A percentile compares a stretch with the other conserved stretches of the same genome.
Conservation (phyloP, 768 basidiomycete genomes). For the Boletus fagicola region DNA sequence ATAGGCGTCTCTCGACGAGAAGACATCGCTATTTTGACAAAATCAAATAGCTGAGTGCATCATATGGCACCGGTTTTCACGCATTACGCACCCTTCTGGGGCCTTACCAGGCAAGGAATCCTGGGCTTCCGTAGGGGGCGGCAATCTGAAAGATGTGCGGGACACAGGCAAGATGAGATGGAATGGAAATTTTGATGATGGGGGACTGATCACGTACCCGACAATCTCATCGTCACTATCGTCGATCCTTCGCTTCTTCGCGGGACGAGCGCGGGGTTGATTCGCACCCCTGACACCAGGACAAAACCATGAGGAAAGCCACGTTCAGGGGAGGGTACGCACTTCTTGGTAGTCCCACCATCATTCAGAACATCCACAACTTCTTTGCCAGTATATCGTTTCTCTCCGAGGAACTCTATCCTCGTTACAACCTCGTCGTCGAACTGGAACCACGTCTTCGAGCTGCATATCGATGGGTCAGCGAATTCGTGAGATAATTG, state of each 20-base stretch:
- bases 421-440: conserved; percentile 84
- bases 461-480: conserved; percentile 38
- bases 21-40: conserved; percentile 42
- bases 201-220: conserved; percentile 26
- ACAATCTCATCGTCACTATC: conserved; percentile 56
- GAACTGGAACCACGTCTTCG: conserved; percentile 82
- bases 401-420: conserved; percentile 54
- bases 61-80: conserved; percentile 57
- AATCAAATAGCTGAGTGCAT: conserved; percentile 21
- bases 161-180: conserved; percentile 18
- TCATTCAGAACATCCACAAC: conserved; percentile 27
- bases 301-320: conserved; percentile 1
- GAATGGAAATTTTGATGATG: conserved; percentile 14
- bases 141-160: conserved; percentile 19
- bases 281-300: conserved; percentile 20
- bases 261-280: conserved; percentile 40
- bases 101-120: conserved; percentile 23
- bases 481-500: neutral
- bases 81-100: conserved; percentile 75
- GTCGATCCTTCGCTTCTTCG: conserved; percentile 51
- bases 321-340: conserved; percentile 10
- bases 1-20: conserved; percentile 83
- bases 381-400: conserved; percentile 34
- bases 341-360: conserved; percentile 29
- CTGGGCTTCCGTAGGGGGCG: conserved; percentile 20